Conservation (phyloP, 495 filamentous ascomycete species). For the Penicillium crystallinum region DNA sequence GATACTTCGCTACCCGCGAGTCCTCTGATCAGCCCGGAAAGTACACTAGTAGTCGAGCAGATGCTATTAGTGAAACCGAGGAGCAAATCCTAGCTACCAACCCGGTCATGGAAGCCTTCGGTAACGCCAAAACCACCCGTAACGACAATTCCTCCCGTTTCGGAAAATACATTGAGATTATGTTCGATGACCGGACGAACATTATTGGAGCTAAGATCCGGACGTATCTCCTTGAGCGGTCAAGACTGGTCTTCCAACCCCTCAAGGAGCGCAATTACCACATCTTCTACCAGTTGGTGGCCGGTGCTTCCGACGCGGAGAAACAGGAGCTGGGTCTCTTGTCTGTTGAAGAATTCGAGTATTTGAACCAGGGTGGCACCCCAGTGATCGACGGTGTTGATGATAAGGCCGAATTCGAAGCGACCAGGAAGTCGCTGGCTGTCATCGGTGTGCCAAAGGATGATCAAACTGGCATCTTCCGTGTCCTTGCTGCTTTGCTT, state of each 20-base stretch:
- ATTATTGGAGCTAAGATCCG: constrained; percentile 97
- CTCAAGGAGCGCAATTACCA: constrained; percentile 98
- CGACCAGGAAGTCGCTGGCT: constrained; percentile 75
- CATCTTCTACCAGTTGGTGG: constrained; percentile 97
- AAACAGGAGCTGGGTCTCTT: constrained; percentile 69
- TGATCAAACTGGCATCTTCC: constrained; percentile 82
- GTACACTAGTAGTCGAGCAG: constrained; percentile 69
- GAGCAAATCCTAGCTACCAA: constrained; percentile 98
- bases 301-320: constrained; percentile 84
- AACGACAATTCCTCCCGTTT: constrained; percentile 99
- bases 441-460: constrained; percentile 78
- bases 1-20: constrained; percentile 98
- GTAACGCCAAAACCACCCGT: constrained; percentile 96
- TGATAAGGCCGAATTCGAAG: constrained; percentile 87
- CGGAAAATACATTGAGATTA: constrained; percentile 99
- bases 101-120: constrained; percentile 99
- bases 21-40: constrained; percentile 82
- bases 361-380: constrained; percentile 91
- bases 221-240: constrained; percentile 92
- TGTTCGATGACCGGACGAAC: constrained; percentile 93
- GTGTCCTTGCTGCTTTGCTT: constrained; percentile 82
- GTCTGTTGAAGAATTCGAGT: constrained; percentile 86
- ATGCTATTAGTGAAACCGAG: constrained; percentile 96
- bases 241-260: constrained; percentile 95
- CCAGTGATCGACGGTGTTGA: constrained; percentile 93